Evolutionary conservation across 805 yeast species (phyloP).

Genomic region (Myxozyma lipomycoides): DNA sequence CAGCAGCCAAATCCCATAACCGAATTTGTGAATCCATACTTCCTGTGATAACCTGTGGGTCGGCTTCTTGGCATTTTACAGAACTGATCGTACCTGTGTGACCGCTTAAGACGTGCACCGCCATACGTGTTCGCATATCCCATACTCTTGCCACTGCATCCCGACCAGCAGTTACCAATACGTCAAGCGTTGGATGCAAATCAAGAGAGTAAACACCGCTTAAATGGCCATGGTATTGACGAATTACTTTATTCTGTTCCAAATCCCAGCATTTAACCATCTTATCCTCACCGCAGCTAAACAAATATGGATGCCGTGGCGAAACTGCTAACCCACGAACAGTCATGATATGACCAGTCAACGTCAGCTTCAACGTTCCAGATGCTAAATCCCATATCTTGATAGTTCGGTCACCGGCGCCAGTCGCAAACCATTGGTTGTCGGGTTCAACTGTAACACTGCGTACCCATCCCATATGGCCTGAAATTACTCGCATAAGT

Average conservation of each 20-base stretch:
- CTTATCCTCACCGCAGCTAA: constrained; percentile 90
- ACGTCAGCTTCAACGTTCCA: constrained; percentile 63
- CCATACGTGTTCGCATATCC: constrained; percentile 81
- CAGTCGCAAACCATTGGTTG: constrained; percentile 88
- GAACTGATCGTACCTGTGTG: constrained; percentile 73
- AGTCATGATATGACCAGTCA: constrained; percentile 89
- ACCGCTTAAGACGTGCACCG: constrained; percentile 75
- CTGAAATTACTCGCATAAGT: constrained; percentile 67
- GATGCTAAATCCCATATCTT: constrained; percentile 86
- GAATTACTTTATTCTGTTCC: constrained; percentile 71
- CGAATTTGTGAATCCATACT: constrained; percentile 82
- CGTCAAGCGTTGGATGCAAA: constrained; percentile 80
- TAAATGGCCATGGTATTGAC: constrained; percentile 92
- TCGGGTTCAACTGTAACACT: constrained; percentile 79
- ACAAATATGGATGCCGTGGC: constrained; percentile 76
- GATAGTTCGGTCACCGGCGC: constrained; percentile 82
- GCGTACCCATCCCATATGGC: constrained; percentile 92
- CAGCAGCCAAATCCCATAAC: constrained; percentile 87
- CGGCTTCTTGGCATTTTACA: constrained; percentile 62
- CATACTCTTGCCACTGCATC: constrained; percentile 84
- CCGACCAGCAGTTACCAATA: constrained; percentile 81
- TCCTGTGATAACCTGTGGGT: constrained; percentile 81
- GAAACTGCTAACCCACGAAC: constrained; percentile 75
- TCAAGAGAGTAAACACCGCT: constrained; percentile 83
- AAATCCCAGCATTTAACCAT: constrained; percentile 94